Conservation (phyloP, 2,329 filamentous ascomycete species). For the Hypoxylon rubiginosum region DNA sequence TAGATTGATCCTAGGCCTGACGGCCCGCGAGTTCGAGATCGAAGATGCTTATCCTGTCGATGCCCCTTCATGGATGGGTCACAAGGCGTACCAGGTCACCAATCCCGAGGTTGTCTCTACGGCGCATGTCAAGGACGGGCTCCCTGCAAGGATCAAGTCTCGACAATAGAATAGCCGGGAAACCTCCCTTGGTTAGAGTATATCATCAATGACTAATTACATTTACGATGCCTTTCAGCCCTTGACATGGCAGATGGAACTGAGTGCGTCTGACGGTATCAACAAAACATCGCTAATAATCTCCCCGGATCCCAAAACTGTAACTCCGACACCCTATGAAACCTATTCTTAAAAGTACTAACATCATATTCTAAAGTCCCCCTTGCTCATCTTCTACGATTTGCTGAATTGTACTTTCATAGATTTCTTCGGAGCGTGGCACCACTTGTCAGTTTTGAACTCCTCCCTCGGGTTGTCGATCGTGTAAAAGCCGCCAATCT, state of each 20-base stretch:
- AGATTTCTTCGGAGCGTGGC: not conserved
- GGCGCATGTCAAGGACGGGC: slow-evolving; percentile 45
- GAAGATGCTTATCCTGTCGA: slow-evolving; percentile 55
- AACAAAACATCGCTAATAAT: too few relatives aligned
- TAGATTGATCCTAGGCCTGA: slow-evolving; percentile 63
- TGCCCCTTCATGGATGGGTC: slow-evolving; percentile 52
- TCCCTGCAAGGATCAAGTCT: slow-evolving; percentile 42
- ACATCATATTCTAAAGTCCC: too few relatives aligned
- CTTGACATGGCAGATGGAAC: not conserved
- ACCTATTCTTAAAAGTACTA: too few relatives aligned
- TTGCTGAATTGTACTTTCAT: not conserved
- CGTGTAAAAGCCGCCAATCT: not conserved
- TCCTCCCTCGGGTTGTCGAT: not conserved
- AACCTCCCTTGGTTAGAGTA: not conserved
- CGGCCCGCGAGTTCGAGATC: slow-evolving; percentile 65
- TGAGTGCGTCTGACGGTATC: not conserved
- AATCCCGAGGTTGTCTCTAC: slow-evolving; percentile 32
- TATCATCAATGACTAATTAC: not conserved
- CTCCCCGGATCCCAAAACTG: not conserved
- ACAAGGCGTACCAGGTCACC: slow-evolving; percentile 49
- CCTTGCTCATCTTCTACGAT: not conserved
- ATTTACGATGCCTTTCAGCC: not conserved
- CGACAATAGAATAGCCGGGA: slow-evolving; percentile 7
- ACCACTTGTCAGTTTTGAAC: not conserved
- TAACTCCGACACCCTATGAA: not conserved